Base-by-base conservation (phyloP, 768 basidiomycete genomes). In the Crucibulum laeve region DNA sequence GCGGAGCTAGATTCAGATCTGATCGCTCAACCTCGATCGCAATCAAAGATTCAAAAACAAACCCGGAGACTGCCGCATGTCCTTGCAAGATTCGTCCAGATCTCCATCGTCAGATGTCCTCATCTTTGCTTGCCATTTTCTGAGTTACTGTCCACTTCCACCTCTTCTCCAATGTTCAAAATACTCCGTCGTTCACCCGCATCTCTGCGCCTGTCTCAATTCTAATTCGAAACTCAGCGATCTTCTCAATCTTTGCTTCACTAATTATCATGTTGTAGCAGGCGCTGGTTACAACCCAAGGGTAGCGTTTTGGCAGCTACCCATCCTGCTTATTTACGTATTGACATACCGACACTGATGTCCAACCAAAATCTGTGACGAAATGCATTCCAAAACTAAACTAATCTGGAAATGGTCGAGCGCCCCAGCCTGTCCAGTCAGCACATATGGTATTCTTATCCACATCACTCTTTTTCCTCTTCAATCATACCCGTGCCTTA, bases 1-100 rank as follows among this genome's bases (percentile, higher is more conserved):
- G 65, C 69, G 70, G 67, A 69, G 57, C 60, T 69, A 63, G 65
- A 69, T 73, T 58, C 64, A 62, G 53, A 52, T 48, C 40, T 42
- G 51, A 54, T 51, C 51, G 44, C 25, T 44, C 42, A 25, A 34
- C 45, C 45, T 40, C 50, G 49, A 53, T 53, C 44, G 35, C 47
- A 36, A 26, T 42, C 25, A 37, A 5, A 37, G 35, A 37, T 37
- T 37, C 35, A 37, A 10, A 37, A 37, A 37, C 35, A 37, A 10
- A 3, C 19, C 35, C 28, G 28, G 28, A 32, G 11, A 15, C 28
- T 15, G 28, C 28, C 28, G 15, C 15, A 32, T 32, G 28, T 32
- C 15, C 15, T 32, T 32, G 28, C 28, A 15, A 32, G 28, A 32
- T 32, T 15, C 11, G 11, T 32, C 28, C 11, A 10, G 3, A 19